Evolutionary conservation across 345 rosid genomes (phyloP).

Genomic region (Diplotaxis tenuifolia): DNA sequence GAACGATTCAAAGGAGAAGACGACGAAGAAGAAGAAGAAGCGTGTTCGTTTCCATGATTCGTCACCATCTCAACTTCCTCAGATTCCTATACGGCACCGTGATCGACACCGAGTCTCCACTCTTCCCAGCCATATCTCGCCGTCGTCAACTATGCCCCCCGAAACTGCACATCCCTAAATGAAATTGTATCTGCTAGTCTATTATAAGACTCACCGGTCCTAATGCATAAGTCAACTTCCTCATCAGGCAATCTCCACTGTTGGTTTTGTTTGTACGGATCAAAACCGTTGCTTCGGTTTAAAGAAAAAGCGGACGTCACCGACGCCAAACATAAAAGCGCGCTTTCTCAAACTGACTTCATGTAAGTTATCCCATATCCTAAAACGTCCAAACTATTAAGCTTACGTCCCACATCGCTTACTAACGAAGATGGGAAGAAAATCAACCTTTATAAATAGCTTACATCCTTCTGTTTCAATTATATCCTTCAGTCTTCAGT

Average conservation of each 20-base stretch:
- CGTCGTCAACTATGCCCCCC: neutral
- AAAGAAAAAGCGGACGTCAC: slow-evolving; percentile 32
- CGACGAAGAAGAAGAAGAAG: slow-evolving; percentile 38
- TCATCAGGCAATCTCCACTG: slow-evolving; percentile 33
- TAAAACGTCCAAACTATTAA: too few relatives aligned
- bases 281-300: slow-evolving; percentile 31
- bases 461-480: too few relatives aligned
- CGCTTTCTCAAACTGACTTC: too few relatives aligned
- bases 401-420: too few relatives aligned
- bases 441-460: too few relatives aligned
- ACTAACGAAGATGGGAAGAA: too few relatives aligned
- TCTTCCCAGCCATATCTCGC: slow-evolving; percentile 47
- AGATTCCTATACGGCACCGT: slow-evolving; percentile 72
- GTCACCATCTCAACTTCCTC: slow-evolving; percentile 64
- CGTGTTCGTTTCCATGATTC: slow-evolving; percentile 39
- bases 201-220: slow-evolving; percentile 9
- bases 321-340: slow-evolving; percentile 11
- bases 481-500: too few relatives aligned
- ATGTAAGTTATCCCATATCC: too few relatives aligned
- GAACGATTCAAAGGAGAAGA: slow-evolving; percentile 31
- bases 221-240: slow-evolving; percentile 19
- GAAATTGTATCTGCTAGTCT: neutral
- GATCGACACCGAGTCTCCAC: slow-evolving; percentile 47
- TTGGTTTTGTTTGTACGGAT: slow-evolving; percentile 24
- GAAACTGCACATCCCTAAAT: slow-evolving; percentile 20